Evolutionary conservation across 192 early-diverging fungal species (phyloP).

Genomic region (Entomortierella lignicola): DNA sequence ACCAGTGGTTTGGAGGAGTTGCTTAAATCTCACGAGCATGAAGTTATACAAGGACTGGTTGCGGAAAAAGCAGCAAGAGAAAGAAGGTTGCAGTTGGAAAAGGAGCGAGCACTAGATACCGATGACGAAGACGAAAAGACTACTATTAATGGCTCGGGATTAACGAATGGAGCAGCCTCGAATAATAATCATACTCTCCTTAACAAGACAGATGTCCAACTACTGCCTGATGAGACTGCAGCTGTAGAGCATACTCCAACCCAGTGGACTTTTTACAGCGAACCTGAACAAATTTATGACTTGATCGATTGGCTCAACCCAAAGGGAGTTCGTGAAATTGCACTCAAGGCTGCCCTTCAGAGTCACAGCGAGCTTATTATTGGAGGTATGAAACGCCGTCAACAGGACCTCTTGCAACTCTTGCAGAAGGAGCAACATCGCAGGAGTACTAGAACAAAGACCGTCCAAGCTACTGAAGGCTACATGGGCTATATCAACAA

Average conservation of each 20-base stretch:
- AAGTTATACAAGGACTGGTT: constrained; percentile 48
- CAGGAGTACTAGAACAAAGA: constrained; percentile 60
- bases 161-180: constrained; percentile 11
- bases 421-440: constrained; percentile 52
- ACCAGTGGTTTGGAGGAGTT: constrained; percentile 27
- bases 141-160: background rate
- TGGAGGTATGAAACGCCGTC: constrained; percentile 48
- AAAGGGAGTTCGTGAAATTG: constrained; percentile 79
- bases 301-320: constrained; percentile 82
- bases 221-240: constrained; percentile 18
- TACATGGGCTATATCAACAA: constrained; percentile 45
- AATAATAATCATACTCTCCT: background rate
- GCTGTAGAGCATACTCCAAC: constrained; percentile 37
- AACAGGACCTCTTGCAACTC: constrained; percentile 31
- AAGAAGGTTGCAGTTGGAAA: constrained; percentile 33
- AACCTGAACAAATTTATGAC: constrained; percentile 66
- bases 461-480: constrained; percentile 41
- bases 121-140: constrained; percentile 32
- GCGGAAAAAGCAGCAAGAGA: constrained; percentile 28
- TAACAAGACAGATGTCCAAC: background rate
- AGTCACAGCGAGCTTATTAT: constrained; percentile 38
- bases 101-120: constrained; percentile 61
- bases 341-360: constrained; percentile 59
- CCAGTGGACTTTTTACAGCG: constrained; percentile 53
- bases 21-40: constrained; percentile 46